These are phyloP conservation scores for Ogataea parapolymorpha DNA, from an alignment of 805 yeast genomes.

Conservation along the genomic window DNA sequence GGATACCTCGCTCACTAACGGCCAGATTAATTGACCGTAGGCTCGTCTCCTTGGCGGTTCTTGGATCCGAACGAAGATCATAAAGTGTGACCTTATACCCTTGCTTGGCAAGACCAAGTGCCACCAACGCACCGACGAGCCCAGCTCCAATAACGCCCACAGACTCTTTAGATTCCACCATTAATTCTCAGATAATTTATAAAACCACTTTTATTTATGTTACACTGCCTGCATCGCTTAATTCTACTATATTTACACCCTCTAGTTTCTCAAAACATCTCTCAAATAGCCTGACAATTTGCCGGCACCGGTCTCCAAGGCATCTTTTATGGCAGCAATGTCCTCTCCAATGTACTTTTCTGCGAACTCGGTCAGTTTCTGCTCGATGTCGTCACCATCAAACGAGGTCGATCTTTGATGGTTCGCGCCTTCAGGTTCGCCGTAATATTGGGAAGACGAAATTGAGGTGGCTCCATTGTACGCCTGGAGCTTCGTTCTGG, in stretches of 20 bases:
- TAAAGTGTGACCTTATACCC: constrained; percentile 72
- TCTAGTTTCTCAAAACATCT: constrained; percentile 61
- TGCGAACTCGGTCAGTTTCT: constrained; percentile 56
- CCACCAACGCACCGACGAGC: constrained; percentile 80
- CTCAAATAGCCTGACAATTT: constrained; percentile 82
- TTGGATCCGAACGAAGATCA: constrained; percentile 71
- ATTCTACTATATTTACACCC: constrained; percentile 4
- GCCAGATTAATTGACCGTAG: constrained; percentile 81
- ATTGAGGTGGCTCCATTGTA: constrained; percentile 87
- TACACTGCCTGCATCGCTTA: constrained; percentile 7
- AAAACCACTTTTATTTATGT: constrained; percentile 1
- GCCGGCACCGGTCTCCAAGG: constrained; percentile 90
- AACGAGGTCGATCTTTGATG: constrained; percentile 26
- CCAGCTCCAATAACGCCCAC: constrained; percentile 85
- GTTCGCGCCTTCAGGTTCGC: constrained; percentile 40
- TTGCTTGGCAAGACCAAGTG: constrained; percentile 69
- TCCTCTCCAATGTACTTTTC: constrained; percentile 77
- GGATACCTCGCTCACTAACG: constrained; percentile 79
- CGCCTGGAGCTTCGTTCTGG: constrained; percentile 71
- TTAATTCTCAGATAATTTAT: neutral
- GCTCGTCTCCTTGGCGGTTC: constrained; percentile 32
- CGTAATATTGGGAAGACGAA: constrained; percentile 89
- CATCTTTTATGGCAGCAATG: constrained; percentile 83
- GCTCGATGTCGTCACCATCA: constrained; percentile 47
- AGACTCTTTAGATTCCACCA: constrained; percentile 22